Conservation (phyloP, 2,329 filamentous ascomycete genomes). For the Scytalidium sp. region DNA sequence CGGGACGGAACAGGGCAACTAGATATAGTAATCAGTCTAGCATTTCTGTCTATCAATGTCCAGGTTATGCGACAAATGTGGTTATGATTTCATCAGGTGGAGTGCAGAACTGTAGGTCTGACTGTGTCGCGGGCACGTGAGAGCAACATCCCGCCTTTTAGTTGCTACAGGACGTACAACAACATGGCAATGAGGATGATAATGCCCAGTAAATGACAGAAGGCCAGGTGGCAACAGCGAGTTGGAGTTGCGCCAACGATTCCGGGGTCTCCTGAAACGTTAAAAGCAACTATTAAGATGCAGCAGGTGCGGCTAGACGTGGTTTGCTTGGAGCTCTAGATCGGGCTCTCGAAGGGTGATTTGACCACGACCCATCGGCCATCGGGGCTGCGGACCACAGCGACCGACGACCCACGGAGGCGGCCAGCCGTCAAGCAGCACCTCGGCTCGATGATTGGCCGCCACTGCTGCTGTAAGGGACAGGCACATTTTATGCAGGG, state of each 20-base stretch:
- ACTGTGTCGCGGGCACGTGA: background rate
- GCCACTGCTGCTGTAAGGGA: slow-evolving; percentile 5
- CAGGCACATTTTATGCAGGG: slow-evolving; percentile 4
- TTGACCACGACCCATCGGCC: background rate
- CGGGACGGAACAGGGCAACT: too few relatives aligned
- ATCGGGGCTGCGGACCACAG: too few relatives aligned
- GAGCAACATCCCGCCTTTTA: too few relatives aligned
- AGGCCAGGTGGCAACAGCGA: background rate
- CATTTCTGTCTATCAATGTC: too few relatives aligned
- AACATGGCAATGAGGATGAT: too few relatives aligned
- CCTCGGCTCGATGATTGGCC: background rate
- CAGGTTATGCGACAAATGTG: too few relatives aligned
- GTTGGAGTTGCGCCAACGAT: background rate
- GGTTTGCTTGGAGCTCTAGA: background rate
- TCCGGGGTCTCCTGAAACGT: background rate
- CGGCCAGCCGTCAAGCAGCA: background rate
- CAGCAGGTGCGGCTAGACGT: background rate
- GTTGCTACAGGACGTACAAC: too few relatives aligned
- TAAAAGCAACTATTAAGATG: background rate
- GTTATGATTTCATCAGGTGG: too few relatives aligned
- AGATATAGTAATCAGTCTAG: too few relatives aligned
- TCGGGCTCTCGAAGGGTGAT: background rate
- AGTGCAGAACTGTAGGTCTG: too few relatives aligned
- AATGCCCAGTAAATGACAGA: too few relatives aligned
- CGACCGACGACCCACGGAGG: background rate